Percentiles rank a stretch among this genome's conserved stretches.
Conservation (phyloP, 2,329 filamentous ascomycete species). For the Fusarium armeniacum region DNA sequence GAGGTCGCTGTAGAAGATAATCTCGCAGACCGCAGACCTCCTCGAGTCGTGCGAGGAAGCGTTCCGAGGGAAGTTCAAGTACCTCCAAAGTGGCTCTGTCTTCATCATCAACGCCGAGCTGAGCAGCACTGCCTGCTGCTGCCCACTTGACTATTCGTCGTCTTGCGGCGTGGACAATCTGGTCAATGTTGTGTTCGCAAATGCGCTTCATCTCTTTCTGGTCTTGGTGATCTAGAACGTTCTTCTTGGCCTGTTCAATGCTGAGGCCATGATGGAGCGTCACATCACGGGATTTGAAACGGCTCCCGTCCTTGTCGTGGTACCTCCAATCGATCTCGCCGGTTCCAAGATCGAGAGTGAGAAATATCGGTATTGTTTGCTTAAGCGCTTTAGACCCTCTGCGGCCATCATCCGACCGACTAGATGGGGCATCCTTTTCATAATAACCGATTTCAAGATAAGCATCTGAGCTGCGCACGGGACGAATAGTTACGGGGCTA, state of each 20-base stretch:
- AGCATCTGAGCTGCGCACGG: not conserved
- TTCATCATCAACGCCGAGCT: not conserved
- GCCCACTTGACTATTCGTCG: constrained; percentile 18
- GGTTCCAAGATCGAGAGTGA: constrained; percentile 3
- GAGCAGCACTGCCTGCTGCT: not conserved
- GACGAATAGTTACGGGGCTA: not conserved
- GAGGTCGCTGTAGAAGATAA: not conserved
- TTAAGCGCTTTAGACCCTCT: constrained; percentile 11
- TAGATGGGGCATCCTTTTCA: not conserved
- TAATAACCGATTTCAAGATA: constrained; percentile 6
- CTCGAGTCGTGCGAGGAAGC: not conserved
- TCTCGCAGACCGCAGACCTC: constrained; percentile 4
- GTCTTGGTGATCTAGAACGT: constrained; percentile 8
- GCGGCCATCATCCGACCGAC: not conserved
- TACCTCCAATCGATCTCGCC: constrained; percentile 18
- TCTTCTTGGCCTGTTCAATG: constrained; percentile 4
- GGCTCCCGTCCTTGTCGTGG: constrained; percentile 4
- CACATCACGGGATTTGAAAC: not conserved
- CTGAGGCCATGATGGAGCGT: constrained; percentile 2
- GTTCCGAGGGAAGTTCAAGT: constrained; percentile 5
- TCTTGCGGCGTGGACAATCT: constrained; percentile 19
- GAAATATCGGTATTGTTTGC: constrained; percentile 9
- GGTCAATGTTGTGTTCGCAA: not conserved
- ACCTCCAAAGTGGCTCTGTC: not conserved
- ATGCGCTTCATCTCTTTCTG: constrained; percentile 9